Conservation (phyloP, 352 stramenopile genomes). For the Aphanomyces cochlioides region DNA sequence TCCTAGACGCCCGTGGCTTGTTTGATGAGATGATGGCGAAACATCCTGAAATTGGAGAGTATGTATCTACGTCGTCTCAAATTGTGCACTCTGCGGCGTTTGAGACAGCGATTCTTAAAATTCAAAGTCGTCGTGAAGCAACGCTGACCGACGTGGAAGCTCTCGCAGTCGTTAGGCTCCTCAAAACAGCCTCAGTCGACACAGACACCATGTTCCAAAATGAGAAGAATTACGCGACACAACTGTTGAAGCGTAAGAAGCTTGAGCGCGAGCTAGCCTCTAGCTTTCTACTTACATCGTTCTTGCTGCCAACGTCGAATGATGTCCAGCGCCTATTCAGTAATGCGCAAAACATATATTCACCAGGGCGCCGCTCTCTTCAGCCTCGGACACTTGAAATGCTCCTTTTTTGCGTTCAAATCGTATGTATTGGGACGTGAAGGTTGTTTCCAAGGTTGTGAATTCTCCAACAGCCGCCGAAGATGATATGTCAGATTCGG, state of each 20-base stretch:
- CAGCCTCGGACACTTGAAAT: neutral
- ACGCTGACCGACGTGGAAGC: neutral
- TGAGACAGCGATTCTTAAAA: neutral
- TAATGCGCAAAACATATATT: neutral
- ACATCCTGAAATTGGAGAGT: neutral
- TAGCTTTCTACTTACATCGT: no score
- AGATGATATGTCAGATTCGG: no score
- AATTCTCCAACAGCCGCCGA: neutral
- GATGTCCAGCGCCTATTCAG: neutral
- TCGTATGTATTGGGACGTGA: neutral
- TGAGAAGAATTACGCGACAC: no score
- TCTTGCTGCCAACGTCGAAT: neutral
- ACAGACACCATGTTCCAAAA: neutral
- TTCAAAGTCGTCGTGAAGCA: neutral
- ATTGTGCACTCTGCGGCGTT: neutral
- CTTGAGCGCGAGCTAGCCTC: no score
- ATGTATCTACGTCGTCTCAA: neutral
- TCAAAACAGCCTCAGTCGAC: neutral
- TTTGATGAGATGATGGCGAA: neutral
- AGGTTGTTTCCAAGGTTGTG: neutral
- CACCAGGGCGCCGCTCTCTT: neutral
- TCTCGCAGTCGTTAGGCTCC: neutral
- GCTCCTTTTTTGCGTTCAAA: neutral
- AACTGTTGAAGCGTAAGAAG: no score
- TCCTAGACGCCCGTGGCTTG: neutral